These are phyloP conservation scores for Rhodotorula toruloides DNA, from an alignment of 768 basidiomycete species.

Conservation along the genomic window DNA sequence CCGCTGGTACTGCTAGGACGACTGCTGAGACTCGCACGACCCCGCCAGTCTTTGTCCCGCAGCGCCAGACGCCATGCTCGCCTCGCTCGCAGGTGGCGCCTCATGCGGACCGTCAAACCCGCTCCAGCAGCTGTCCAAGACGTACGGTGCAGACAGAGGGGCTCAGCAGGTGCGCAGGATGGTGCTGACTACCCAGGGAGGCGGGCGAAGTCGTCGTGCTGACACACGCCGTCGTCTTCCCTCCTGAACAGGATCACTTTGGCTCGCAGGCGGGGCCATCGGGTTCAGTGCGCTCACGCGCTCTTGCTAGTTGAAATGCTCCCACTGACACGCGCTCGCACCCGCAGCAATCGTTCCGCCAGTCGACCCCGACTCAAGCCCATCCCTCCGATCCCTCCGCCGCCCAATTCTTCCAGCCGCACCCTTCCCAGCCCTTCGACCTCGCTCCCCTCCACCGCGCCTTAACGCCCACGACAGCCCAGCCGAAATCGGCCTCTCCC, in stretches of 20 bases:
- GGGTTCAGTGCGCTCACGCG: constrained; percentile 47
- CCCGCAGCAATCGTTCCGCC: constrained; percentile 12
- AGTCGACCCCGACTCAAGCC: neutral
- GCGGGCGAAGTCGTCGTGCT: neutral
- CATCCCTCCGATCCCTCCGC: constrained; percentile 1
- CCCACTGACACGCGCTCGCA: constrained; percentile 15
- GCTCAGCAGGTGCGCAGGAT: constrained; percentile 61
- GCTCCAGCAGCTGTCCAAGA: constrained; percentile 70
- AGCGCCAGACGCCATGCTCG: constrained; percentile 48
- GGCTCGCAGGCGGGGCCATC: constrained; percentile 58
- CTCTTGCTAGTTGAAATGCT: constrained; percentile 44
- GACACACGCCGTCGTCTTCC: constrained; percentile 6
- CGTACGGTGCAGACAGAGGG: constrained; percentile 72
- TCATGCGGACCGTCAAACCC: constrained; percentile 85
- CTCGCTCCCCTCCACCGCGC: constrained; percentile 27
- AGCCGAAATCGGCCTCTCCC: neutral
- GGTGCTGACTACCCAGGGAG: neutral
- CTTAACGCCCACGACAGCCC: too few species aligned
- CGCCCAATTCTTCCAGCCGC: constrained; percentile 20
- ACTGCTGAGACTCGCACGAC: too few species aligned
- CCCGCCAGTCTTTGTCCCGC: neutral
- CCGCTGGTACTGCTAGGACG: too few species aligned
- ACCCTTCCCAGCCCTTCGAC: constrained; percentile 26
- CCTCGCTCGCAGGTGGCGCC: constrained; percentile 67
- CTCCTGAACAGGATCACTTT: constrained; percentile 61